A percentile compares a stretch with the other conserved stretches of the same genome.
These are phyloP conservation scores for Pharus latifolius DNA, from an alignment of 176 grass and related monocot species.

Conservation along the genomic window DNA sequence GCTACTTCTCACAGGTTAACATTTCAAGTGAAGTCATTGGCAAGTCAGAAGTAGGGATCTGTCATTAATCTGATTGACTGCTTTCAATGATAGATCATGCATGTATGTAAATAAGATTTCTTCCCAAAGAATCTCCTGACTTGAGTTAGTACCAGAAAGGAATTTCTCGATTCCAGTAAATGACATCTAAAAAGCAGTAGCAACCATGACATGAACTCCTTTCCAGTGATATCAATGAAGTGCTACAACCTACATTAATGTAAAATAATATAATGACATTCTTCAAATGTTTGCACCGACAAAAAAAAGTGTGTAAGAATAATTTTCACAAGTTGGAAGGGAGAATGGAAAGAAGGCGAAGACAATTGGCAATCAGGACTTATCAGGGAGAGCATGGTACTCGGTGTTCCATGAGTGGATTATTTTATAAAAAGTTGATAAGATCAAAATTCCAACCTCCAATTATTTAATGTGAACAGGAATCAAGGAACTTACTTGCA, in stretches of 20 bases:
- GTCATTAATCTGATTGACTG: too few species aligned
- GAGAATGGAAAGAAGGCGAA: background rate
- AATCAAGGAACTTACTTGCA: background rate
- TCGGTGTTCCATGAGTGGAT: background rate
- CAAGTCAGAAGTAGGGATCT: background rate
- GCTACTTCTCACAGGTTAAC: background rate
- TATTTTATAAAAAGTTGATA: background rate
- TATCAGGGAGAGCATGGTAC: background rate
- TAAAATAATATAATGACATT: too few species aligned
- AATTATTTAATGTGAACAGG: background rate
- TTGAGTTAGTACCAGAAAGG: background rate
- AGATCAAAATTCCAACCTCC: background rate
- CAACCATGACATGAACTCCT: too few species aligned
- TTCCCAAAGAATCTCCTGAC: background rate
- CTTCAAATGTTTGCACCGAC: background rate
- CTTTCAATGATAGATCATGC: background rate
- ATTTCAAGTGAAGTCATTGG: background rate
- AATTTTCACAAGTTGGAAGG: background rate
- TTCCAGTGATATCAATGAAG: too few species aligned
- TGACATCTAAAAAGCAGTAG: too few species aligned
- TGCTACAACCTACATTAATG: too few species aligned
- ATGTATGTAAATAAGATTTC: background rate
- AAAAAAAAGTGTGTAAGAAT: background rate
- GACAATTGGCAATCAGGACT: background rate
- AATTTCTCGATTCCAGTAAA: background rate